phyloP scores from a whole-genome alignment of 2,329 filamentous ascomycete species.

The Colletotrichum chlorophyti region DNA sequence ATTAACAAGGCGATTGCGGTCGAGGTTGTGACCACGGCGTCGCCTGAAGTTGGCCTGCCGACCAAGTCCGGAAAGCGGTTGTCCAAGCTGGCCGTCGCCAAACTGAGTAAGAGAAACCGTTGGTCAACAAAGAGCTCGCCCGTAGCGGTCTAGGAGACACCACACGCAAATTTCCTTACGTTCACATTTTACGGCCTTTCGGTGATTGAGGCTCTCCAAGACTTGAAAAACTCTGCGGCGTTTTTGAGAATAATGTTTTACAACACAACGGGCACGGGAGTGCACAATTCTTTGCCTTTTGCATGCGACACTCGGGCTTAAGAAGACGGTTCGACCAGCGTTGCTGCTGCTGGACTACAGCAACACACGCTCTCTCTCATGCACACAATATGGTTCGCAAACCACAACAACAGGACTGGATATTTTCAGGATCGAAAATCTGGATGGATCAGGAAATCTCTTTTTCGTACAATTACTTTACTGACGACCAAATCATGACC shows the following conservation, averaged over 20 bases:
- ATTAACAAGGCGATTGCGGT: conserved; percentile 31
- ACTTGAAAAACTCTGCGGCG: neutral
- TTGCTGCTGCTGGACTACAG: conserved; percentile 16
- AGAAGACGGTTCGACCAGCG: too few species aligned
- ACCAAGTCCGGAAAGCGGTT: conserved; percentile 34
- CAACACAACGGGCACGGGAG: neutral
- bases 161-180: neutral
- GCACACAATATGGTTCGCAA: neutral
- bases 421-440: neutral
- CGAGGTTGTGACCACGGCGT: conserved; percentile 12
- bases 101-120: conserved; percentile 39
- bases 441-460: neutral
- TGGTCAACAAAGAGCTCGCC: conserved; percentile 37
- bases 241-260: conserved; percentile 6
- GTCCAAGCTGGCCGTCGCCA: conserved; percentile 38
- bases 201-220: neutral
- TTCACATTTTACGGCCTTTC: neutral
- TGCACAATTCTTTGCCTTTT: too few species aligned
- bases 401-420: conserved; percentile 4
- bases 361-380: conserved; percentile 11
- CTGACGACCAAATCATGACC: conserved; percentile 21
- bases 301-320: neutral
- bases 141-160: conserved; percentile 34
- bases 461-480: neutral
- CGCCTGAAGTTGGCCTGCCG: neutral